These are phyloP conservation scores for Salix exigua DNA, from an alignment of 345 rosid genomes.

Conservation along the genomic window DNA sequence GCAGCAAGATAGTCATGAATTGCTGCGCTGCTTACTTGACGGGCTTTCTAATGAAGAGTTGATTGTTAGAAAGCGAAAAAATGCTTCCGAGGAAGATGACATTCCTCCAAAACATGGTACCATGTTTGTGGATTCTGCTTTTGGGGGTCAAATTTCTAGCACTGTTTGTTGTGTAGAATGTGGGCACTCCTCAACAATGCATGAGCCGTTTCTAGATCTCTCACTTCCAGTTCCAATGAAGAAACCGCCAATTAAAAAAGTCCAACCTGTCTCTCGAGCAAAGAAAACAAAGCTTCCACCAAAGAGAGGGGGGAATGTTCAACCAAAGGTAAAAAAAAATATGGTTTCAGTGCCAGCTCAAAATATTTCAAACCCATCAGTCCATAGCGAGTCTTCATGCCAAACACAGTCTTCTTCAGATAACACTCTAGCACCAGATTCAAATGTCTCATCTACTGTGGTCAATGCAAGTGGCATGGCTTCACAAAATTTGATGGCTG, in stretches of 20 bases:
- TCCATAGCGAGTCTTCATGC: constrained; percentile 21
- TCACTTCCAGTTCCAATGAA: constrained; percentile 87
- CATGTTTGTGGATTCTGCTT: constrained; percentile 68
- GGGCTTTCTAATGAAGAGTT: constrained; percentile 76
- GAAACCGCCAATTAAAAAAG: constrained; percentile 60
- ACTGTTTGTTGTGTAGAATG: constrained; percentile 83
- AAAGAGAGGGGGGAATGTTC: constrained; percentile 46
- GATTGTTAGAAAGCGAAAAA: constrained; percentile 40
- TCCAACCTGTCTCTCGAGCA: constrained; percentile 46
- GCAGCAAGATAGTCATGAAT: constrained; percentile 96
- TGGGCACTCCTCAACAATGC: constrained; percentile 79
- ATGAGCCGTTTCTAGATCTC: constrained; percentile 90
- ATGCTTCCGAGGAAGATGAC: constrained; percentile 30
- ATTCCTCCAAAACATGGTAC: constrained; percentile 35
- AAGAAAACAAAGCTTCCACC: constrained; percentile 74
- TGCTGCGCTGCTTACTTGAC: constrained; percentile 84
- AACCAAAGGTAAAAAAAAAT: constrained; percentile 45
- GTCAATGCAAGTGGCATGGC: constrained; percentile 23
- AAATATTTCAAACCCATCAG: constrained; percentile 26
- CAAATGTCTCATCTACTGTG: constrained; percentile 20
- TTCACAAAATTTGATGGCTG: constrained; percentile 28
- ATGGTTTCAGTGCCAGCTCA: constrained; percentile 31
- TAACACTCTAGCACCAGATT: constrained; percentile 24
- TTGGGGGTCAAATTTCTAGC: constrained; percentile 88
- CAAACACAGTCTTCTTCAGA: constrained; percentile 23